Conservation (phyloP, 352 stramenopile species). For the Phytopythium boreale region DNA sequence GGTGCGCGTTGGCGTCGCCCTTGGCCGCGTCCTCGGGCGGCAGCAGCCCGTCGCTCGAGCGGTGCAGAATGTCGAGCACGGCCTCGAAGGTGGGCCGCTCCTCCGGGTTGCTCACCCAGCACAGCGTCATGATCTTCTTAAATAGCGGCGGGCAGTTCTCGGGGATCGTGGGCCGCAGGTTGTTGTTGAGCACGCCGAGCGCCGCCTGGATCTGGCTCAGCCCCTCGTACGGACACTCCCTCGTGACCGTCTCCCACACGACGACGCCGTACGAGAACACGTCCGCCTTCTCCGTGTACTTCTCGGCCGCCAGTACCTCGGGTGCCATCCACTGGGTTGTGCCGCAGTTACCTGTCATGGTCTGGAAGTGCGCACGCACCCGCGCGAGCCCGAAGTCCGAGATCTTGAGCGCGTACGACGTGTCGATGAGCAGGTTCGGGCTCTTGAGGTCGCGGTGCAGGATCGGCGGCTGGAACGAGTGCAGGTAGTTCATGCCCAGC, state of each 20-base stretch:
- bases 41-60: constrained; percentile 23
- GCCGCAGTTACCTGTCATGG: constrained; percentile 85
- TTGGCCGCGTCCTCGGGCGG: constrained; percentile 4
- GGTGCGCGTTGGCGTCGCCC: neutral
- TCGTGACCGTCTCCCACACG: constrained; percentile 88
- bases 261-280: constrained; percentile 87
- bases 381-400: constrained; percentile 86
- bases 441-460: constrained; percentile 87
- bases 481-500: constrained; percentile 86
- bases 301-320: constrained; percentile 76
- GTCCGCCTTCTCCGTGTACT: constrained; percentile 88
- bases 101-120: constrained; percentile 72
- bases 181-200: constrained; percentile 86
- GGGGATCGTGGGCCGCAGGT: constrained; percentile 79
- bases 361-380: constrained; percentile 83
- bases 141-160: constrained; percentile 70
- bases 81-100: constrained; percentile 78
- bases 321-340: constrained; percentile 88
- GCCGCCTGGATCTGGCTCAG: constrained; percentile 89
- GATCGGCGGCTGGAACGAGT: constrained; percentile 85
- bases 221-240: constrained; percentile 89
- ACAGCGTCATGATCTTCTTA: constrained; percentile 85
- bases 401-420: constrained; percentile 83
- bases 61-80: constrained; percentile 74
- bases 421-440: constrained; percentile 78